Conservation (phyloP, 176 grass and related monocot genomes). For the maize (Zea mays) region Zm-B73-REFERENCE-NAM-5.0 NC_050099.1:243105501-243106000, state of each 20-base stretch:
- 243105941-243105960: conserved; percentile 11
- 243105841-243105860: background rate
- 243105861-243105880: conserved; percentile 1
- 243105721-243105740: conserved; percentile 77
- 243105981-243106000: background rate
- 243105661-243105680: conserved; percentile 83
- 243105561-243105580: conserved; percentile 79
- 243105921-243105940: background rate
- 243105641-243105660: conserved; percentile 74
- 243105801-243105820: conserved; percentile 87
- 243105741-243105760: conserved; percentile 90
- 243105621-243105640: conserved; percentile 96
- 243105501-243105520: background rate
- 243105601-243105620: conserved; percentile 94
- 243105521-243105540: background rate
- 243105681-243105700: conserved; percentile 69
- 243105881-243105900: background rate
- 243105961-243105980: background rate
- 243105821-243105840: conserved; percentile 14
- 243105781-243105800: conserved; percentile 82
- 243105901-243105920: background rate
- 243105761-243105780: conserved; percentile 87
- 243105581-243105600: conserved; percentile 80
- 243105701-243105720: conserved; percentile 90
- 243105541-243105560: conserved; percentile 48